A percentile compares a stretch with the other conserved stretches of the same genome.
Evolutionary conservation across 176 grass and related monocot genomes (phyloP).

Genomic region (Bothriochloa decipiens): DNA sequence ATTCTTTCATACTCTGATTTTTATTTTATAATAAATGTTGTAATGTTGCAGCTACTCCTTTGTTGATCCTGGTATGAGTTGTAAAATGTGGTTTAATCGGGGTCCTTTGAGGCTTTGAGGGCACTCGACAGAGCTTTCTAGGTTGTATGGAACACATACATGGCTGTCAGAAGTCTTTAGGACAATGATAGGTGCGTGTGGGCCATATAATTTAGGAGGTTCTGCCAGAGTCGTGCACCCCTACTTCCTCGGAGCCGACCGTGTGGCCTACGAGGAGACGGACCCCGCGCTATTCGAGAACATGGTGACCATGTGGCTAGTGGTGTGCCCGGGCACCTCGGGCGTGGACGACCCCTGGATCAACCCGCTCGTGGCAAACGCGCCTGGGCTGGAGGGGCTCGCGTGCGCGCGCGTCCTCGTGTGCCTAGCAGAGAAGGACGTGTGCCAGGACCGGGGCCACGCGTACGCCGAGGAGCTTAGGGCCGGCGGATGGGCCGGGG

Average conservation of each 20-base stretch:
- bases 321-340: conserved; percentile 45
- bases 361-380: conserved; percentile 51
- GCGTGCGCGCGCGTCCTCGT: conserved; percentile 49
- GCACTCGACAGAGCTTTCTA: too few relatives aligned
- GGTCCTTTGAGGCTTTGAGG: too few relatives aligned
- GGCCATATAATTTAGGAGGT: too few relatives aligned
- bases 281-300: conserved; percentile 41
- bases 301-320: conserved; percentile 54
- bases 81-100: too few relatives aligned
- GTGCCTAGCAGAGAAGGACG: conserved; percentile 60
- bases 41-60: too few relatives aligned
- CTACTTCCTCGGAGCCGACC: conserved; percentile 49
- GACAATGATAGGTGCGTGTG: too few relatives aligned
- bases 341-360: conserved; percentile 54
- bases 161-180: too few relatives aligned
- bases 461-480: conserved; percentile 49
- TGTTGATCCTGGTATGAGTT: too few relatives aligned
- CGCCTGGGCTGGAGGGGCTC: conserved; percentile 42
- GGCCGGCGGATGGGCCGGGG: conserved; percentile 50
- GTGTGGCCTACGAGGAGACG: conserved; percentile 44
- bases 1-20: too few relatives aligned
- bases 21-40: too few relatives aligned
- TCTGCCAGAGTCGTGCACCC: too few relatives aligned
- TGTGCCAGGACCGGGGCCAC: conserved; percentile 44
- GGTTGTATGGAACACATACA: too few relatives aligned